Conservation (phyloP, 768 basidiomycete genomes). For the Cyathus striatus region DNA sequence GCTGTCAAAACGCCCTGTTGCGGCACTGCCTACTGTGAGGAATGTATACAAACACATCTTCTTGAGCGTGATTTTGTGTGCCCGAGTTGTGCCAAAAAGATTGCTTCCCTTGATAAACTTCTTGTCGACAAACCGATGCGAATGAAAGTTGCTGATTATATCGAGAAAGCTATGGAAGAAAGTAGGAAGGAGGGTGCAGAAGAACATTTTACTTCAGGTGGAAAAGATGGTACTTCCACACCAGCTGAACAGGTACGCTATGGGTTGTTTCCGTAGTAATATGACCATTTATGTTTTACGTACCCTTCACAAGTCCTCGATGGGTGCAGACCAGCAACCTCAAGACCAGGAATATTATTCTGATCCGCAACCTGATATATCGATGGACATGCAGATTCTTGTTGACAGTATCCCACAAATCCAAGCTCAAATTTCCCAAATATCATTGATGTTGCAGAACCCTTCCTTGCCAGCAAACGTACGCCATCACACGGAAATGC, state of each 20-base stretch:
- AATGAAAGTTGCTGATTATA: conserved; percentile 74
- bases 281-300: too few species aligned
- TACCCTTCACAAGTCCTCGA: conserved; percentile 2
- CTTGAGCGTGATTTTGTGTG: conserved; percentile 95
- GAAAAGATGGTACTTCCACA: conserved; percentile 13
- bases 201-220: conserved; percentile 19
- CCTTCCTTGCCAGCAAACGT: conserved; percentile 65
- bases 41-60: conserved; percentile 92
- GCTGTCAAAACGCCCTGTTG: conserved; percentile 97
- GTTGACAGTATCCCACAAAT: conserved; percentile 75
- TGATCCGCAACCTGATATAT: conserved; percentile 61
- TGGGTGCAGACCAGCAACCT: conserved; percentile 24
- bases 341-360: conserved; percentile 58
- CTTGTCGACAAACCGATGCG: conserved; percentile 75
- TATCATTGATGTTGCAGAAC: conserved; percentile 77
- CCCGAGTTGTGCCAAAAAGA: conserved; percentile 84
- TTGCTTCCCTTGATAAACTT: conserved; percentile 86
- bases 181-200: conserved; percentile 62
- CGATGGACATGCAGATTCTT: conserved; percentile 69
- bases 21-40: conserved; percentile 88
- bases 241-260: conserved; percentile 34
- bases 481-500: conserved; percentile 77
- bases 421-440: conserved; percentile 81
- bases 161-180: conserved; percentile 76
- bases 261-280: too few species aligned